Base-by-base conservation (phyloP, 2,329 filamentous ascomycete genomes). In the Hypoxylon sp. region DNA sequence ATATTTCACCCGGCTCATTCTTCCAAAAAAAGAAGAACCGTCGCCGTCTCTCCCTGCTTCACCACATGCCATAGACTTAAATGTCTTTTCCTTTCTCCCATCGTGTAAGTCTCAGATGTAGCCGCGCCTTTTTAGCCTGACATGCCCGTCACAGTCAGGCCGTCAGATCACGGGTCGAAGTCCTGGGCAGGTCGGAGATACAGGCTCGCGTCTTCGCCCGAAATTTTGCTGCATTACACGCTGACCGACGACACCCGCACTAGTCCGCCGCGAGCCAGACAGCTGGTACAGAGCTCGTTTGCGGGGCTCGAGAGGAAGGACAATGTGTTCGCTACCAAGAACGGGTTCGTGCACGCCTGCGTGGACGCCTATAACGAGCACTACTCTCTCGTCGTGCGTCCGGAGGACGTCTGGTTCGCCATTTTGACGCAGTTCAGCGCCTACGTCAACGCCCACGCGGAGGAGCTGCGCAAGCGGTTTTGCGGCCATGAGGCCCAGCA, bases 391-490 rank as follows among this genome's bases (percentile, higher is more conserved):
- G 71, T 71, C 2, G 70, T 85, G 47, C 80, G 83, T 2, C 83
- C 83, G 1, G 83, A 85, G 50, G 83, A 85, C 68, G 73, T 85
- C 27, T 86, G 83, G 83, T 75, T 83, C 55, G 76, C 82, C 27
- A 83, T 85, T 64, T 68, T 85, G 8, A 75, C 77, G 1, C 83
- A 85, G 66, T 70, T 84, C 19, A 78, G 74, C 66, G 75, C 80
- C 61, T 84, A 77, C 67, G 73, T 85, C 63, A 82, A 83, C 60
- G 76, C 68, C 1, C 74, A 84, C 64, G 75, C 81, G 8, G 81
- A 84, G 65, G 78, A 81, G 29, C 73, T 84, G 29, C 77, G 81
- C 39, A 61, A 70, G 3, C 61, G 73, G 5, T 83, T 85, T 63
- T 81, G 84, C 14, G 52, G 71, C 3, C 81, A 83, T 58, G 63